Evolutionary conservation across 1,139 yeast species (phyloP).

Genomic region (Blastobotrys arbuscula): DNA sequence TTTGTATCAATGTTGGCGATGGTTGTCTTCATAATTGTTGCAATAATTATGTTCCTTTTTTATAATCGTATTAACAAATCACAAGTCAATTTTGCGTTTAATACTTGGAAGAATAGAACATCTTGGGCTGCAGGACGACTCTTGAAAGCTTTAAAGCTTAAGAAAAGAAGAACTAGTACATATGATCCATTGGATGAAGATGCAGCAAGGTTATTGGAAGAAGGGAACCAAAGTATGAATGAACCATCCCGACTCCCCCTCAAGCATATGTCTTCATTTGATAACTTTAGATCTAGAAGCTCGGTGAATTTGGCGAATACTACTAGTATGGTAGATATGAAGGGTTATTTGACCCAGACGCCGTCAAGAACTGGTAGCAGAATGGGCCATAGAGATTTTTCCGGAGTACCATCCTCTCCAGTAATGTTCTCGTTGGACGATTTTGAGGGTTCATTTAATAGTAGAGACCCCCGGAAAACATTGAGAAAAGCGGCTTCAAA

Average conservation of each 20-base stretch:
- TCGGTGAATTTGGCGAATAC: conserved; percentile 20
- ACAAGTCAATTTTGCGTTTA: conserved; percentile 10
- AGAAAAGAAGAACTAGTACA: neutral
- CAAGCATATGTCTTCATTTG: conserved; percentile 7
- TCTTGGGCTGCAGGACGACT: neutral
- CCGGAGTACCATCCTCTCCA: neutral
- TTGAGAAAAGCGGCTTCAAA: conserved; percentile 2
- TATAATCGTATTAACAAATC: conserved; percentile 1
- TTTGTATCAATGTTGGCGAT: too few relatives aligned
- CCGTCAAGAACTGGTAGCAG: conserved; percentile 24
- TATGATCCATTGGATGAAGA: neutral
- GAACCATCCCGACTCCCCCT: neutral
- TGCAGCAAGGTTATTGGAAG: conserved; percentile 9
- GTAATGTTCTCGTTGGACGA: neutral
- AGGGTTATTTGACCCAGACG: conserved; percentile 5
- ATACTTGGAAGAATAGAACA: neutral
- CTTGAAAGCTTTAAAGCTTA: neutral
- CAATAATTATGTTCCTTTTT: neutral
- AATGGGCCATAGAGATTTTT: conserved; percentile 17
- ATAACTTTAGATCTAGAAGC: conserved; percentile 8
- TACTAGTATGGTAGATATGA: conserved; percentile 28
- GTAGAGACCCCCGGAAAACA: neutral
- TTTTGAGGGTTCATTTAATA: neutral
- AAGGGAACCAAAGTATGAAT: conserved; percentile 1
- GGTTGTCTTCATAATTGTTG: neutral